Percentiles rank a stretch among this genome's conserved stretches.
Evolutionary conservation across 1,284 basidiomycete species (phyloP).

Genomic region (Blastosporella zonata): DNA sequence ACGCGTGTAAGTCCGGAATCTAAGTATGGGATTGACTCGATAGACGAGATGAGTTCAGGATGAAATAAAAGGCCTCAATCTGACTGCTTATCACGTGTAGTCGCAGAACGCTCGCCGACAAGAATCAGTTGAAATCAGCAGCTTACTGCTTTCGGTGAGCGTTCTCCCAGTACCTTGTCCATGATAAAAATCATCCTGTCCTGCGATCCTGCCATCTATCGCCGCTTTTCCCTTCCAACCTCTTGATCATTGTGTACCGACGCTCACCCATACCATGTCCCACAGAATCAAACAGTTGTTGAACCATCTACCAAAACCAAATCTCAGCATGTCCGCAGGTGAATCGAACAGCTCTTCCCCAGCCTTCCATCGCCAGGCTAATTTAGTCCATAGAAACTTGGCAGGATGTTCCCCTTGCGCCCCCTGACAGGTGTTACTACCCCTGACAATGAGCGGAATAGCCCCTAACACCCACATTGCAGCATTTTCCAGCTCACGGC

Average conservation of each 20-base stretch:
- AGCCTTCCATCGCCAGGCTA: constrained; percentile 9
- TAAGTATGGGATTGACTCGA: neutral
- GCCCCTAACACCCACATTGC: constrained; percentile 12
- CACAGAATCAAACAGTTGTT: constrained; percentile 52
- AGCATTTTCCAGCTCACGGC: constrained; percentile 94
- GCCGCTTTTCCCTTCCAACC: neutral
- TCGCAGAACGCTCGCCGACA: constrained; percentile 2
- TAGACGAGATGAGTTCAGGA: neutral
- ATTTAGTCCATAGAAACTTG: constrained; percentile 54
- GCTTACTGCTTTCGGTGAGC: constrained; percentile 8
- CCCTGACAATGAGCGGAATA: neutral
- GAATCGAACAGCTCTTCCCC: constrained; percentile 21
- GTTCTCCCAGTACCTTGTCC: neutral
- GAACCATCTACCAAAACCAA: constrained; percentile 35
- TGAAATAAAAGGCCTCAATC: constrained; percentile 1
- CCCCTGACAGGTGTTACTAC: constrained; percentile 64
- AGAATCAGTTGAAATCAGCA: constrained; percentile 7
- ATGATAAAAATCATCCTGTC: neutral
- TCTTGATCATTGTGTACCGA: constrained; percentile 3
- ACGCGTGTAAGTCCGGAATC: neutral
- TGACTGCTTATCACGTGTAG: constrained; percentile 19
- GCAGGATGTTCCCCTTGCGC: constrained; percentile 74
- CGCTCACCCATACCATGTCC: constrained; percentile 36
- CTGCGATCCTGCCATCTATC: neutral
- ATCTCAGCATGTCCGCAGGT: constrained; percentile 47